These are phyloP conservation scores for Macrophomina phaseolina DNA, from an alignment of 2,329 filamentous ascomycete genomes.

Conservation along the genomic window DNA sequence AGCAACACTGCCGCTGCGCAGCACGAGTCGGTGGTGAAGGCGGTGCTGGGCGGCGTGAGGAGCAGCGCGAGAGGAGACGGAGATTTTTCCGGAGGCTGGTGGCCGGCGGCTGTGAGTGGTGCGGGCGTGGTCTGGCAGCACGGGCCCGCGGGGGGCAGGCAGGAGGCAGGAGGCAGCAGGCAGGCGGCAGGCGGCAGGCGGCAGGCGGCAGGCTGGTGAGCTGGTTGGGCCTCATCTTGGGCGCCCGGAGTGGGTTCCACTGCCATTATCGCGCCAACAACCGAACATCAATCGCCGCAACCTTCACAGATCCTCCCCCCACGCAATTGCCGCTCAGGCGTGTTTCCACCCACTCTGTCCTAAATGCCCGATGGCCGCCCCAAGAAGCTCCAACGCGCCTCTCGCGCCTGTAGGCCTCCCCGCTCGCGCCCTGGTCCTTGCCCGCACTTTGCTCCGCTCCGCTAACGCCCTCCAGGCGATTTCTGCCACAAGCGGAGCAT, in stretches of 20 bases:
- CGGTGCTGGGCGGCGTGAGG: background rate
- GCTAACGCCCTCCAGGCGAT: slow-evolving; percentile 42
- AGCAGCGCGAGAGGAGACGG: background rate
- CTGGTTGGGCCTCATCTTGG: too few relatives aligned
- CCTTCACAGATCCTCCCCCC: background rate
- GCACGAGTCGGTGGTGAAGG: background rate
- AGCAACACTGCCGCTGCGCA: background rate
- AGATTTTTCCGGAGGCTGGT: background rate
- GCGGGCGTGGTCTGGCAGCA: background rate
- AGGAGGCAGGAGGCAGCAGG: too few relatives aligned
- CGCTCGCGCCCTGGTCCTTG: background rate
- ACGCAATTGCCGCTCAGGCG: slow-evolving; percentile 18
- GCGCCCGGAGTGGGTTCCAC: background rate
- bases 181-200: too few relatives aligned
- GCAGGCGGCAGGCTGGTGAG: too few relatives aligned
- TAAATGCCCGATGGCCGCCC: slow-evolving; percentile 37
- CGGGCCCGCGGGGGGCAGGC: background rate
- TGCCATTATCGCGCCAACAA: slow-evolving; percentile 18
- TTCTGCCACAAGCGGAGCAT: slow-evolving; percentile 58
- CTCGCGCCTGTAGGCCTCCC: slow-evolving; percentile 36
- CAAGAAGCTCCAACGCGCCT: slow-evolving; percentile 44
- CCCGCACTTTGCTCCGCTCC: background rate
- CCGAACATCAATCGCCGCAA: slow-evolving; percentile 2
- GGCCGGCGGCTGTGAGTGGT: background rate
- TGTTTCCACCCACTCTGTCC: background rate